A percentile compares a stretch with the other conserved stretches of the same genome.
These are phyloP conservation scores for Cladobotryum mycophilum DNA, from an alignment of 2,329 filamentous ascomycete genomes.

Conservation along the genomic window DNA sequence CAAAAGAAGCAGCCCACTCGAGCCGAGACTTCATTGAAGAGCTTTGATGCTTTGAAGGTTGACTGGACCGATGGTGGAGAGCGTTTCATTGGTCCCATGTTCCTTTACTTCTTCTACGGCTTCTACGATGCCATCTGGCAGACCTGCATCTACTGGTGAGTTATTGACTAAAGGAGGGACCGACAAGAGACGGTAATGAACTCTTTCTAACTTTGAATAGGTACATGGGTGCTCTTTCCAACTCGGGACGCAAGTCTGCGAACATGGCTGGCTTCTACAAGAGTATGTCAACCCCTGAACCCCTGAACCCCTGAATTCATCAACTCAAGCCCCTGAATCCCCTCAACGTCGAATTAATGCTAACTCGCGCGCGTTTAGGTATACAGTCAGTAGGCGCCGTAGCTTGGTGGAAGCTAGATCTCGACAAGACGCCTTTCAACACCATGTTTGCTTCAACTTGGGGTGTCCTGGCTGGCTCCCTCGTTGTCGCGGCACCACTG, in stretches of 20 bases:
- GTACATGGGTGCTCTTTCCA: constrained; percentile 90
- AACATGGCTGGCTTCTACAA: constrained; percentile 64
- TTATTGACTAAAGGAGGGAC: constrained; percentile 48
- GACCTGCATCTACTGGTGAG: constrained; percentile 58
- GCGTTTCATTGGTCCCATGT: constrained; percentile 68
- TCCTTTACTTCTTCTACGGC: constrained; percentile 85
- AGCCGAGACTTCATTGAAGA: constrained; percentile 21
- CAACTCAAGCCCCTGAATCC: too few relatives aligned
- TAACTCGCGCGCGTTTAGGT: constrained; percentile 31
- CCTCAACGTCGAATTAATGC: background rate
- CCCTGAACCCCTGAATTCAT: too few relatives aligned
- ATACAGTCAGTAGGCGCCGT: constrained; percentile 71
- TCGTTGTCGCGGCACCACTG: constrained; percentile 72
- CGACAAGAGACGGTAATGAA: constrained; percentile 33
- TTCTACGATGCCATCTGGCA: constrained; percentile 89
- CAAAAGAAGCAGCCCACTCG: constrained; percentile 56
- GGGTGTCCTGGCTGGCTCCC: constrained; percentile 66
- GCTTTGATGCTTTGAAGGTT: constrained; percentile 20
- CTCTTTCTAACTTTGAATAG: constrained; percentile 40
- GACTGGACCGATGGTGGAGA: constrained; percentile 61
- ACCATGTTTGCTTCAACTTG: constrained; percentile 66
- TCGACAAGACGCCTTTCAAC: constrained; percentile 49
- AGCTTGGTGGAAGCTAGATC: constrained; percentile 33
- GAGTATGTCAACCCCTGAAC: too few relatives aligned
- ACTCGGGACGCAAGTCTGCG: constrained; percentile 85